Percentiles rank a stretch among this genome's conserved stretches.
These are phyloP conservation scores for Clavariopsis aquatica DNA, from an alignment of 495 filamentous ascomycete species.

Conservation along the genomic window DNA sequence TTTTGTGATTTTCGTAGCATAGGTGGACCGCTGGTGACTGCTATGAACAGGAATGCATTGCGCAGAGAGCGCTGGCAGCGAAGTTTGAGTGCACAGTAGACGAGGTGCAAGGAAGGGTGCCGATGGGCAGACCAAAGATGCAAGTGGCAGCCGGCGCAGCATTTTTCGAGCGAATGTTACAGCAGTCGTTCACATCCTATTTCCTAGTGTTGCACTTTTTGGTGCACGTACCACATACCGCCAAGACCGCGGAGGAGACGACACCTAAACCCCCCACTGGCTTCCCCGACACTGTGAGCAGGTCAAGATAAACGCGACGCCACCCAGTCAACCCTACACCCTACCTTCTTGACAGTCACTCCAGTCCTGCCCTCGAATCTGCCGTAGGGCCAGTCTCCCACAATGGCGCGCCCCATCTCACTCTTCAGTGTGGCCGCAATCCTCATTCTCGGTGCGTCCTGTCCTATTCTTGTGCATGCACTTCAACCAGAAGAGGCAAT, in stretches of 20 bases:
- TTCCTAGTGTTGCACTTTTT: neutral
- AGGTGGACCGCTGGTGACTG: neutral
- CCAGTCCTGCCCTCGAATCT: neutral
- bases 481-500: neutral
- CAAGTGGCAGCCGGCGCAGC: slow-evolving; percentile 29
- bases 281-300: neutral
- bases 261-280: slow-evolving; percentile 7
- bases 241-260: slow-evolving; percentile 8
- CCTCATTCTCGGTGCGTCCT: slow-evolving; percentile 64
- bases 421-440: slow-evolving; percentile 38
- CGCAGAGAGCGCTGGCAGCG: slow-evolving; percentile 2
- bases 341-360: neutral
- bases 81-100: slow-evolving; percentile 8
- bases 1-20: neutral
- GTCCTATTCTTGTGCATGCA: too few species aligned
- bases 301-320: neutral
- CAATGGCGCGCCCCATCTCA: slow-evolving; percentile 30
- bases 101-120: slow-evolving; percentile 31
- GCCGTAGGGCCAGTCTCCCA: neutral
- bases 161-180: neutral
- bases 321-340: neutral
- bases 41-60: neutral
- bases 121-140: slow-evolving; percentile 28
- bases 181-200: neutral
- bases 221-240: neutral